Percentiles rank a stretch among this genome's conserved stretches.
phyloP scores from a whole-genome alignment of 1,284 basidiomycete genomes.

The Leccinum proximum region DNA sequence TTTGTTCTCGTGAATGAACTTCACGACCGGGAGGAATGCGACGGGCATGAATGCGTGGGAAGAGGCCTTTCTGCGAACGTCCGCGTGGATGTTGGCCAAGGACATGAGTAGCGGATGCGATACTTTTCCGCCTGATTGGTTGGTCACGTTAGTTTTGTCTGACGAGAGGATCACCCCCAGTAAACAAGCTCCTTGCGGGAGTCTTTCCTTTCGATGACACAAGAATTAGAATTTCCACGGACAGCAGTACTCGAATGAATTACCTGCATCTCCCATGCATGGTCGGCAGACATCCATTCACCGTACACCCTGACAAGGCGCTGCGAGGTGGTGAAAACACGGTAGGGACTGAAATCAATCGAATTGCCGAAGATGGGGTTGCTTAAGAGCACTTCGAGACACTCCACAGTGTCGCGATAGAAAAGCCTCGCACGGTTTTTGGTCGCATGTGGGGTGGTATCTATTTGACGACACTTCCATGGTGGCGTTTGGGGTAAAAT shows the following conservation, averaged over 20 bases:
- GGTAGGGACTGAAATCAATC: not conserved
- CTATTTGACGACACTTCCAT: not conserved
- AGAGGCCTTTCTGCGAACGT: constrained; percentile 27
- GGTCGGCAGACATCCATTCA: not conserved
- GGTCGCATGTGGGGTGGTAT: not conserved
- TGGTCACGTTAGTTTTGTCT: constrained; percentile 33
- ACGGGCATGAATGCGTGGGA: constrained; percentile 27
- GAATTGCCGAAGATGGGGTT: not conserved
- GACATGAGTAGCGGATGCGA: constrained; percentile 34
- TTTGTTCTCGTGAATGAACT: constrained; percentile 18
- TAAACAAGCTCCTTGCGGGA: not conserved
- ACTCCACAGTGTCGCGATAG: constrained; percentile 1
- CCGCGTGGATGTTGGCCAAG: constrained; percentile 31
- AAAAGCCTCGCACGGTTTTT: not conserved
- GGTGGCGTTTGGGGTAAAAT: not conserved
- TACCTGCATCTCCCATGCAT: constrained; percentile 8
- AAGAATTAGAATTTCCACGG: not conserved
- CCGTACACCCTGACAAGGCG: not conserved
- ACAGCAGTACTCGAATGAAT: not conserved
- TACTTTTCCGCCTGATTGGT: constrained; percentile 26
- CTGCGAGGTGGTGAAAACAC: not conserved
- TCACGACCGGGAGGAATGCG: constrained; percentile 30
- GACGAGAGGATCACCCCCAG: constrained; percentile 26
- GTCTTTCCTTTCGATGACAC: not conserved
- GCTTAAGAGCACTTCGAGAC: not conserved